A percentile compares a stretch with the other conserved stretches of the same genome.
Conservation (phyloP, 805 yeast species). For the Zygosaccharomyces bisporus region DNA sequence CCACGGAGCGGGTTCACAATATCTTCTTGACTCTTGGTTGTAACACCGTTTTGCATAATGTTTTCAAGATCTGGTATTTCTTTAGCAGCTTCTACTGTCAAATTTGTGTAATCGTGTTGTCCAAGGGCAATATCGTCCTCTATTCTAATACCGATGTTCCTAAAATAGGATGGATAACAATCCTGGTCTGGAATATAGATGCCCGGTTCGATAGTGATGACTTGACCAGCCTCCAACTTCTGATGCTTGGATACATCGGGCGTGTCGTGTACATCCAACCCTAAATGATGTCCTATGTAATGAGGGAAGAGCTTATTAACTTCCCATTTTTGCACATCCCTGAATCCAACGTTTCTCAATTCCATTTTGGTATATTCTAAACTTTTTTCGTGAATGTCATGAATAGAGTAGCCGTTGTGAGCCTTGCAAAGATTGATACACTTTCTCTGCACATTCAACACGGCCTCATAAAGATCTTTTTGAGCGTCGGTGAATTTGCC, state of each 20-base stretch:
- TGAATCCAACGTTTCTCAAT: slow-evolving; percentile 68
- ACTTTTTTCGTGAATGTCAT: slow-evolving; percentile 72
- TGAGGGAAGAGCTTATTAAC: slow-evolving; percentile 74
- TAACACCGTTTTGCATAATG: slow-evolving; percentile 57
- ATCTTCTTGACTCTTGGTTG: slow-evolving; percentile 46
- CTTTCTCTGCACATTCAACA: slow-evolving; percentile 71
- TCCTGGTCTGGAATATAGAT: slow-evolving; percentile 73
- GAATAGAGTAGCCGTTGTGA: slow-evolving; percentile 49
- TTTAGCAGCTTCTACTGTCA: slow-evolving; percentile 82
- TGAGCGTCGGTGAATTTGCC: slow-evolving; percentile 76
- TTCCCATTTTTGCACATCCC: slow-evolving; percentile 47
- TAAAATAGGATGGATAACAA: slow-evolving; percentile 72
- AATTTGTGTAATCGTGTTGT: slow-evolving; percentile 46
- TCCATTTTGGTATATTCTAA: slow-evolving; percentile 57
- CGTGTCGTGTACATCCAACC: slow-evolving; percentile 84
- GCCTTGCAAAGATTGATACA: slow-evolving; percentile 71
- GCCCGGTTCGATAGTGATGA: slow-evolving; percentile 94
- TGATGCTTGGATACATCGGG: slow-evolving; percentile 59
- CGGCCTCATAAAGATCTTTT: slow-evolving; percentile 82
- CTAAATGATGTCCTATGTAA: slow-evolving; percentile 92
- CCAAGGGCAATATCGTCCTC: slow-evolving; percentile 93
- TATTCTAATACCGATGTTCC: slow-evolving; percentile 88
- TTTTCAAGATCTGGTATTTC: slow-evolving; percentile 79
- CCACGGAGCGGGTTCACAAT: slow-evolving; percentile 34
- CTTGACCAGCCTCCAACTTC: slow-evolving; percentile 63